A percentile compares a stretch with the other conserved stretches of the same genome.
Evolutionary conservation across 2,329 filamentous ascomycete species (phyloP).

Genomic region (Nemania sp.): DNA sequence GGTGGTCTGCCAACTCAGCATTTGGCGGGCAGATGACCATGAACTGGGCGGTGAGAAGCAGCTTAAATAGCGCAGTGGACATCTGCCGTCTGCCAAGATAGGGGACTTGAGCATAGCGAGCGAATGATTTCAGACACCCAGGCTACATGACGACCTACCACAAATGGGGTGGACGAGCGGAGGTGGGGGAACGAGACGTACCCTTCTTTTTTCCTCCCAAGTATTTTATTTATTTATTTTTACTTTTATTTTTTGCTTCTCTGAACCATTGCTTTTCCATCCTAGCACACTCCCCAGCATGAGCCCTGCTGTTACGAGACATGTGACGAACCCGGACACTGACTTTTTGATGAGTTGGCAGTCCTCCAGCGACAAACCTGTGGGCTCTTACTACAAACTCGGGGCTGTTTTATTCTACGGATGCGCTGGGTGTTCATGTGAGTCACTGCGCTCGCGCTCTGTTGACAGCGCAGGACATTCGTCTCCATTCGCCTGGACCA

Average conservation of each 20-base stretch:
- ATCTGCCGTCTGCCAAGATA: conserved; percentile 35
- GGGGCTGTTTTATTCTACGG: conserved; percentile 19
- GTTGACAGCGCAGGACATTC: conserved; percentile 17
- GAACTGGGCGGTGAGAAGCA: conserved; percentile 41
- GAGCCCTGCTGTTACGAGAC: conserved; percentile 38
- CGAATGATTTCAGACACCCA: conserved; percentile 30
- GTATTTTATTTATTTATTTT: conserved; percentile 16
- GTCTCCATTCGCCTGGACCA: conserved; percentile 1
- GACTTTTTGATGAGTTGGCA: conserved; percentile 42
- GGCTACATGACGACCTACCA: conserved; percentile 35
- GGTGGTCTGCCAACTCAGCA: conserved; percentile 46
- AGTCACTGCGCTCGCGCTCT: conserved; percentile 34
- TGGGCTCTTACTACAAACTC: conserved; percentile 23
- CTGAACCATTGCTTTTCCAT: neutral
- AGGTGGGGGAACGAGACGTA: conserved; percentile 34
- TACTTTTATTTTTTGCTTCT: neutral
- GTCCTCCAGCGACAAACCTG: conserved; percentile 35
- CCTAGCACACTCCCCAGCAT: conserved; percentile 21
- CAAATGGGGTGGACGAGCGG: conserved; percentile 27
- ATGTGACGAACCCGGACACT: conserved; percentile 39
- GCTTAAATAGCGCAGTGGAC: conserved; percentile 38
- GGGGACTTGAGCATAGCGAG: conserved; percentile 30
- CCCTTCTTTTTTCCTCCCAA: too few relatives aligned
- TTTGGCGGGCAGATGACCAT: conserved; percentile 45
- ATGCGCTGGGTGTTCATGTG: conserved; percentile 35